phyloP scores from a whole-genome alignment of 129 eudicot genomes.

The Saussurea involucrata region DNA sequence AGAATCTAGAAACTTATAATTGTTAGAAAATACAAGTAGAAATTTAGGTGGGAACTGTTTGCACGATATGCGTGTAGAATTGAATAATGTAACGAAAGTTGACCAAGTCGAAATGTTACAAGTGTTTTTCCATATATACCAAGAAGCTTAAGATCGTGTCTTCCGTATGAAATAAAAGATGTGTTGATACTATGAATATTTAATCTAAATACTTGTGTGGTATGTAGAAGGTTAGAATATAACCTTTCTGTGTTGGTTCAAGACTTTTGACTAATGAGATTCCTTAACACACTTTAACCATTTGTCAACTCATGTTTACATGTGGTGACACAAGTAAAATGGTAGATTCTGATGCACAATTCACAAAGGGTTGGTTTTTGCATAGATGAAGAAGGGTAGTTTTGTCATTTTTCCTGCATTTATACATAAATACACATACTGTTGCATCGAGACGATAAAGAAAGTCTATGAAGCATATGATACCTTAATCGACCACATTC shows the following conservation, averaged over 20 bases:
- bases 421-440: background rate
- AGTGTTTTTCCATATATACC: background rate
- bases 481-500: conserved; percentile 1
- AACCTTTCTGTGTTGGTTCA: background rate
- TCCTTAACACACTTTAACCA: background rate
- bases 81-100: conserved; percentile 18
- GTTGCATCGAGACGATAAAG: background rate
- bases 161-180: background rate
- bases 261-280: background rate
- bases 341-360: background rate
- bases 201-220: background rate
- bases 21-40: background rate
- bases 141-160: conserved; percentile 5
- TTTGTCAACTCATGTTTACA: background rate
- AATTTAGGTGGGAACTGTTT: conserved; percentile 11
- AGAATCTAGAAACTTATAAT: conserved; percentile 11
- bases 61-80: conserved; percentile 2
- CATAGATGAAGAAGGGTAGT: background rate
- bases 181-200: background rate
- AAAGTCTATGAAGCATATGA: conserved; percentile 12
- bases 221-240: background rate
- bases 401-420: background rate
- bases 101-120: conserved; percentile 12
- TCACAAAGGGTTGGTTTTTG: background rate
- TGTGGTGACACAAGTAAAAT: background rate